Conservation (phyloP, 2,329 filamentous ascomycete species). For the Chaetothyriales sp. region DNA sequence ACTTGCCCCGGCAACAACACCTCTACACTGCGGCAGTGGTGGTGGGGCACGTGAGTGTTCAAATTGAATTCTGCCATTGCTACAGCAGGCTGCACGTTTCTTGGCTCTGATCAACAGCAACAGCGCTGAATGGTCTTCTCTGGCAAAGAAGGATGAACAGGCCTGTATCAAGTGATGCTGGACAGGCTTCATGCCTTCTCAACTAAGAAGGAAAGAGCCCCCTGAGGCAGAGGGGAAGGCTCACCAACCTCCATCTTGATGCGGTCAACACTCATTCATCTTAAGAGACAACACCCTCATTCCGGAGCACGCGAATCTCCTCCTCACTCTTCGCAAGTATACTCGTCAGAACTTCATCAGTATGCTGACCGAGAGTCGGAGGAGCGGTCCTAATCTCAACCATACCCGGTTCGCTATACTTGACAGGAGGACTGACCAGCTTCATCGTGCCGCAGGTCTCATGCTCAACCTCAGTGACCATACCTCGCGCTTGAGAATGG, state of each 20-base stretch:
- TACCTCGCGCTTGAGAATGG: slow-evolving; percentile 67
- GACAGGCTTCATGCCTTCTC: neutral
- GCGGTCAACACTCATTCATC: slow-evolving; percentile 14
- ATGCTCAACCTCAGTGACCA: slow-evolving; percentile 84
- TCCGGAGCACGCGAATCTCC: slow-evolving; percentile 50
- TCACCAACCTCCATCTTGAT: slow-evolving; percentile 38
- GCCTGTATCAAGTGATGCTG: too few species aligned
- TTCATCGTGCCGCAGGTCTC: slow-evolving; percentile 70
- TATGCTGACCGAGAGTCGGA: slow-evolving; percentile 77
- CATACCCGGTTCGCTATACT: slow-evolving; percentile 64
- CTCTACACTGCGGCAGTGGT: neutral
- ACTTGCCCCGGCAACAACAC: neutral
- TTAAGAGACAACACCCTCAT: slow-evolving; percentile 52
- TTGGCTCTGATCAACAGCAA: neutral
- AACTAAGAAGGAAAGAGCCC: neutral
- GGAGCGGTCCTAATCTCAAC: slow-evolving; percentile 65
- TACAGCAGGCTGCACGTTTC: neutral
- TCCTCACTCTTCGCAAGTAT: slow-evolving; percentile 47
- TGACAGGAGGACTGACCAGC: slow-evolving; percentile 86
- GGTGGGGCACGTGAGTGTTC: neutral
- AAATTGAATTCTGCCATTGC: neutral
- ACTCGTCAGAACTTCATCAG: slow-evolving; percentile 56
- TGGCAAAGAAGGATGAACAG: neutral
- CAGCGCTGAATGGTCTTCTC: neutral
- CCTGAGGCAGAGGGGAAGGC: slow-evolving; percentile 7